Conservation (phyloP, 2,329 filamentous ascomycete species). For the Fusarium sulawesiense region DNA sequence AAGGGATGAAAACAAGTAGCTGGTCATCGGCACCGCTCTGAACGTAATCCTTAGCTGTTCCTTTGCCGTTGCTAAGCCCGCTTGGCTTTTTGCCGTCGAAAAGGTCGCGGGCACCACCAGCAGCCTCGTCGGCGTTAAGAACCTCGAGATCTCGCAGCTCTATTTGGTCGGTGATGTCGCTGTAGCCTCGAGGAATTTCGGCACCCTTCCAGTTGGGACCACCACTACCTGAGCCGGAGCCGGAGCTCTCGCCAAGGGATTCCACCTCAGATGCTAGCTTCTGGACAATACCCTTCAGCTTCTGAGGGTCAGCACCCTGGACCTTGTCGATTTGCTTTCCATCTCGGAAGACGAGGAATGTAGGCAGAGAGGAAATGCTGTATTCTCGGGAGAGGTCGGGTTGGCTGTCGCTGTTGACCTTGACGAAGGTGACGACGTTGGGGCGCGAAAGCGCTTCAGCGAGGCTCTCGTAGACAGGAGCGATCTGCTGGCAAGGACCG, state of each 20-base stretch:
- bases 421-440: conserved; percentile 82
- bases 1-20: conserved; percentile 91
- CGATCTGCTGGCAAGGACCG: conserved; percentile 84
- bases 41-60: conserved; percentile 78
- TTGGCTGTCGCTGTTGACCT: conserved; percentile 85
- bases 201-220: conserved; percentile 76
- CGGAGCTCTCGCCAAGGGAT: conserved; percentile 60
- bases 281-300: conserved; percentile 76
- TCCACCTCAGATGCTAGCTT: conserved; percentile 76
- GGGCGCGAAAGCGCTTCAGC: conserved; percentile 76
- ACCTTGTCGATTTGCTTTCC: conserved; percentile 75
- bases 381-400: conserved; percentile 79
- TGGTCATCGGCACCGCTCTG: conserved; percentile 98
- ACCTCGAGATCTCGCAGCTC: conserved; percentile 85
- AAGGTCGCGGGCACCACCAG: conserved; percentile 77
- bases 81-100: conserved; percentile 78
- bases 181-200: conserved; percentile 81
- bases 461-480: conserved; percentile 83
- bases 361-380: conserved; percentile 81
- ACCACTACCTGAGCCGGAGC: conserved; percentile 47
- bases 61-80: conserved; percentile 68
- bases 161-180: conserved; percentile 83
- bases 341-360: conserved; percentile 89
- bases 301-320: conserved; percentile 77
- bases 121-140: conserved; percentile 84